Conservation (phyloP, 2,329 filamentous ascomycete genomes). For the Ampelomyces quisqualis region DNA sequence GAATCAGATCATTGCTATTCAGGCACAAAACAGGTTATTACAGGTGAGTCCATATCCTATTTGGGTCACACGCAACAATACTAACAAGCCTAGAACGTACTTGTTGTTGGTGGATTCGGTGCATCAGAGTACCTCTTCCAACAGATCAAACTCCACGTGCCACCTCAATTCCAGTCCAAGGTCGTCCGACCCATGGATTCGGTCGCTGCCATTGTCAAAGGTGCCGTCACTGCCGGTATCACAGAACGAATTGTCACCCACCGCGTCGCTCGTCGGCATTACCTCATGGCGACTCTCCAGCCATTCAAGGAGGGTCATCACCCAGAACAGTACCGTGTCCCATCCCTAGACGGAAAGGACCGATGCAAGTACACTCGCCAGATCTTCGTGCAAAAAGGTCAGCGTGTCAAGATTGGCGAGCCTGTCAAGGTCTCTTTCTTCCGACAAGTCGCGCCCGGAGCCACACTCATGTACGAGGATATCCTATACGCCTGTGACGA, state of each 20-base stretch:
- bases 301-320: slow-evolving; percentile 99
- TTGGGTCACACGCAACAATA: neutral
- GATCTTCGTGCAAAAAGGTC: slow-evolving; percentile 97
- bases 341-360: slow-evolving; percentile 93
- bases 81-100: slow-evolving; percentile 66
- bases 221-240: slow-evolving; percentile 95
- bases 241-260: slow-evolving; percentile 96
- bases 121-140: slow-evolving; percentile 99
- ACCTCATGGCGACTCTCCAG: slow-evolving; percentile 98
- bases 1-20: slow-evolving; percentile 98
- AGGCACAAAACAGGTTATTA: slow-evolving; percentile 89
- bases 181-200: slow-evolving; percentile 99
- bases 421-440: slow-evolving; percentile 99
- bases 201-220: slow-evolving; percentile 97
- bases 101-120: slow-evolving; percentile 97
- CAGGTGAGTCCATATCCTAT: slow-evolving; percentile 68
- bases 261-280: slow-evolving; percentile 93
- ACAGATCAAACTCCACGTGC: slow-evolving; percentile 97
- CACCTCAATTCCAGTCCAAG: slow-evolving; percentile 97
- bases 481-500: slow-evolving; percentile 97
- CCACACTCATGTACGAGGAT: slow-evolving; percentile 99
- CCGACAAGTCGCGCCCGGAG: slow-evolving; percentile 93
- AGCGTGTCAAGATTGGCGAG: slow-evolving; percentile 98
- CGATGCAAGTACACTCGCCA: slow-evolving; percentile 98
- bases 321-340: slow-evolving; percentile 95